Evolutionary conservation across 768 basidiomycete species (phyloP).

Genomic region (Zangia roseola): DNA sequence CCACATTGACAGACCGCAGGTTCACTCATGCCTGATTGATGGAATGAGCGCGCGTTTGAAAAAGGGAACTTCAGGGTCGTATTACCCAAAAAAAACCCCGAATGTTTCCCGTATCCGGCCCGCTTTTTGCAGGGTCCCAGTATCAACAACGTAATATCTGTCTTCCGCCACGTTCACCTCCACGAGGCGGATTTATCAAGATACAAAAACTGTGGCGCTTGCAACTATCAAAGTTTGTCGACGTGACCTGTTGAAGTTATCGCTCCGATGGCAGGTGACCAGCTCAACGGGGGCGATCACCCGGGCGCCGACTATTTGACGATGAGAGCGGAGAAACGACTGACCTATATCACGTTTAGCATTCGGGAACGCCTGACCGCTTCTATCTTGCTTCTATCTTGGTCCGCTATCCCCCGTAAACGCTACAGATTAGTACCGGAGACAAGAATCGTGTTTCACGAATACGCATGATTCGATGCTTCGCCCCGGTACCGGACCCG

Average conservation of each 20-base stretch:
- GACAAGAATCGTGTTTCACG: conserved; percentile 4
- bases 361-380: conserved; percentile 11
- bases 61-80: conserved; percentile 14
- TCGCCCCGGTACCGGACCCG: conserved; percentile 18
- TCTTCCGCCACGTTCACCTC: conserved; percentile 6
- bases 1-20: not conserved
- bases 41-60: not conserved
- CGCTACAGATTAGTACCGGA: not conserved
- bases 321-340: conserved; percentile 11
- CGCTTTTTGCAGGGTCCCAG: conserved; percentile 15
- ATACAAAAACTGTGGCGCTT: too few relatives aligned
- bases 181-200: too few relatives aligned
- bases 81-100: not conserved
- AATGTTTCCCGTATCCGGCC: conserved; percentile 5
- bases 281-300: conserved; percentile 1
- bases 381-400: conserved; percentile 18
- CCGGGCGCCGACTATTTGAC: conserved; percentile 3
- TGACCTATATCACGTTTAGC: not conserved
- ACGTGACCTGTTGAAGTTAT: not conserved
- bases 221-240: too few relatives aligned
- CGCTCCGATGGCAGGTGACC: conserved; percentile 6
- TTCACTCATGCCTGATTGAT: conserved; percentile 4
- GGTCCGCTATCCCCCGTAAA: conserved; percentile 3
- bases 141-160: conserved; percentile 12
- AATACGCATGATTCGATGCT: conserved; percentile 11